Base-by-base conservation (phyloP, 441 rosid genomes). In the Monsonia emarginata region DNA sequence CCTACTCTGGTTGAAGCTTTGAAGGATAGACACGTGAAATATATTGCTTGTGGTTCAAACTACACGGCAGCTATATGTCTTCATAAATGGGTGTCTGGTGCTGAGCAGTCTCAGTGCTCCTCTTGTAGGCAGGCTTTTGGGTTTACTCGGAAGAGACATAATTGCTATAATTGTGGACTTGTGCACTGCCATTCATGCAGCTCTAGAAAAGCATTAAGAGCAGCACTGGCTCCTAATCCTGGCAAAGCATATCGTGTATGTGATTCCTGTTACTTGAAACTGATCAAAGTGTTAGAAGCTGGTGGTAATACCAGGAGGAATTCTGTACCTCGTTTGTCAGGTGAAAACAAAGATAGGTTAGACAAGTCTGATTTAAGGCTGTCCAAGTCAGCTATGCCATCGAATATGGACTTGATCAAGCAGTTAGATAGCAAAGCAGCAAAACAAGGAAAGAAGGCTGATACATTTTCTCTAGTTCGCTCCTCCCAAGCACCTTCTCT, bases 31-130 rank as follows among this genome's bases (percentile, higher is more conserved):
- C 98, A 90, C 74, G 97, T 93, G 59, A 90, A 93, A 77, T 87
- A 87, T 79, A 82, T 93, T 34, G 86, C 88, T 46, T 90, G 95
- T 78, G 98, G 97, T 63, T 78, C 88, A 64, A 87, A 84, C 79
- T 93, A 87, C 70, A 87, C 97, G 10, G 84, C 95, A 66, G 95
- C 86, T 74, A 92, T 93, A 73, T 90, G 98, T 81, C 93, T 90
- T 65, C 98, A 93, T 65, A 90, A 89, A 71, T 86, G 93, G 92
- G 91, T 87, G 65, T 90, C 97, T 25, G 95, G 96, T 65, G 76
- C 86, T 75, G 98, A 93, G 75, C 97, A 88, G 78, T 93, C 97
- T 32, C 87, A 87, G 95, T 93, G 98, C 73, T 93, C 98, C 72
- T 97, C 97, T 64, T 93, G 98, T 72, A 92, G 90, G 60, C 82